Base-by-base conservation (phyloP, 768 basidiomycete genomes). In the Boletales sp. region DNA sequence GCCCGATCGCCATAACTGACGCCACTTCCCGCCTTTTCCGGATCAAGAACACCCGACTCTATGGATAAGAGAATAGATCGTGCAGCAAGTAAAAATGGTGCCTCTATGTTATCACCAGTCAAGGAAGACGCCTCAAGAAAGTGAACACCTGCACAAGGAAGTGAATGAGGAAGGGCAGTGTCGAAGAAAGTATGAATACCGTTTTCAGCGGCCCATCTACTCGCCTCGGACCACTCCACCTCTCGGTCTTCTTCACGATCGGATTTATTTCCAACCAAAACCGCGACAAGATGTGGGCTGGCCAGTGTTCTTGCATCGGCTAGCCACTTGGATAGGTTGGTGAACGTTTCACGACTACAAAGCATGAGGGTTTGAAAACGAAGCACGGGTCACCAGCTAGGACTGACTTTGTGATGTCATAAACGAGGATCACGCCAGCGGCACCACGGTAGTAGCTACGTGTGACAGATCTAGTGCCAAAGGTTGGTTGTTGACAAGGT, bases 1-100 rank as follows among this genome's bases (percentile, higher is more conserved):
- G 93, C 89, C 51, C 96, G 80, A 67, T 97, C 96, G 9, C 96
- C 96, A 63, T 96, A 99, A 61, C 89, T 92, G 40, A 99, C 93
- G 18, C 96, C 96, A 54, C 90, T 94, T 1, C 93, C 95, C 14
- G 90, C 82, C 63, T 90, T 88, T 71, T 97, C 94, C 37, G 95
- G 95, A 69, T 97, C 92, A 35, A 97, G 78, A 14, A 76, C 75
- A 25, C 93, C 94, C 14, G 90, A 87, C 70, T 97, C 94, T 59
- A 97, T 93, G 18, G 90, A 82, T 19, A 94, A 76, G 48, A 97
- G 75, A 56, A 96, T 93, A 8, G 90, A 86, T 47, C 93, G 83
- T 28, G 93, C 90, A 18, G 89, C 85, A 39, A 90, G 74, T 42
- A 90, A 71, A 70, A 99, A 99, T 0, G 96, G 96, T 36, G 93